A percentile compares a stretch with the other conserved stretches of the same genome.
Evolutionary conservation across 192 early-diverging fungal genomes (phyloP).

Genomic region (Rhizophagus clarus): DNA sequence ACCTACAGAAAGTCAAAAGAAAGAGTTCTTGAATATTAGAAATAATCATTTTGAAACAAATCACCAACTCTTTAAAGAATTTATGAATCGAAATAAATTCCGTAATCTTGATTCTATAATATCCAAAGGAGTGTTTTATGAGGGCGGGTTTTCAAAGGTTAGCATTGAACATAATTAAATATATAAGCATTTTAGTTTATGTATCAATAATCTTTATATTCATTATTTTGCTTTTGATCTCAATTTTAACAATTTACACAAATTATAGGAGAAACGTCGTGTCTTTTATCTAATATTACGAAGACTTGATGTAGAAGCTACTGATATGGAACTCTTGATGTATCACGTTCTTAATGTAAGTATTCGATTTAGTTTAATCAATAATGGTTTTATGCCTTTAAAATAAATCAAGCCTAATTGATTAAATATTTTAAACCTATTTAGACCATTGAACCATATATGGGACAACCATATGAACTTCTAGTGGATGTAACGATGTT

Average conservation of each 20-base stretch:
- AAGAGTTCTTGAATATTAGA: constrained; percentile 43
- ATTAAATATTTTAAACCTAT: neutral
- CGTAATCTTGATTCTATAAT: constrained; percentile 68
- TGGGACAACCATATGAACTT: constrained; percentile 75
- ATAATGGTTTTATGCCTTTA: neutral
- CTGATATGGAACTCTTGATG: constrained; percentile 85
- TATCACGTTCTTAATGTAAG: constrained; percentile 72
- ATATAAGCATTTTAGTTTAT: neutral
- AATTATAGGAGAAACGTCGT: constrained; percentile 59
- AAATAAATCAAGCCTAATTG: neutral
- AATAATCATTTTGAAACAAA: constrained; percentile 51
- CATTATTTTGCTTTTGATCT: neutral
- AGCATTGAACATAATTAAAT: neutral
- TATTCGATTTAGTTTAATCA: neutral
- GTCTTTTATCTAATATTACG: constrained; percentile 87
- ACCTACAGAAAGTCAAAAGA: constrained; percentile 68
- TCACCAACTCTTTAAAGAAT: constrained; percentile 59
- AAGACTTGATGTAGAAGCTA: constrained; percentile 69
- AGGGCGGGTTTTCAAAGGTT: constrained; percentile 76
- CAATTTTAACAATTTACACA: neutral
- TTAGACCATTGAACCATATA: constrained; percentile 64
- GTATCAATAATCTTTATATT: neutral
- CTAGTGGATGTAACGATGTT: constrained; percentile 85
- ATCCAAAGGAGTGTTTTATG: constrained; percentile 78
- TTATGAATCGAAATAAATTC: constrained; percentile 70